phyloP scores from a whole-genome alignment of 331 rosid species.

The Spiraea crenata region DNA sequence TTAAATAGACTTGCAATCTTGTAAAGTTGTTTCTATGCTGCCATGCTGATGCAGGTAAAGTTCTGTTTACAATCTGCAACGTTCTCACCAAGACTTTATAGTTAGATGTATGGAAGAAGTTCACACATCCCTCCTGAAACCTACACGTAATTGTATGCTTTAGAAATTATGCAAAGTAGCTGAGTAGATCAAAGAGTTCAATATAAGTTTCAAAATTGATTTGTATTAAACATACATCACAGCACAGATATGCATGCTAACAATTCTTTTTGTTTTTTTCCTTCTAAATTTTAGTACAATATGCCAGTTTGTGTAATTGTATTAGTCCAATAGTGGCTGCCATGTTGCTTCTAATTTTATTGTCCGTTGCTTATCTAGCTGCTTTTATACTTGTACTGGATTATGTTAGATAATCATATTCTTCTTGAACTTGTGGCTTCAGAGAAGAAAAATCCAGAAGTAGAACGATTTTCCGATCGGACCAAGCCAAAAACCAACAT shows the following conservation, averaged over 20 bases:
- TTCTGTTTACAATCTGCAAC: neutral
- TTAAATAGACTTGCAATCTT: neutral
- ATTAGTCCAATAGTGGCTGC: neutral
- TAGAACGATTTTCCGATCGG: slow-evolving; percentile 60
- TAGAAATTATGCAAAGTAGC: neutral
- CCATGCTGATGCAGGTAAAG: neutral
- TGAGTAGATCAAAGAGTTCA: neutral
- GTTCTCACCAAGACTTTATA: neutral
- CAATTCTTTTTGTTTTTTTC: neutral
- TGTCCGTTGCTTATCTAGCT: neutral
- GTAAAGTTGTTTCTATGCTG: neutral
- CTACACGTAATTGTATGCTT: neutral
- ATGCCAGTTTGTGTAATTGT: neutral
- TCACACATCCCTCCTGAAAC: neutral
- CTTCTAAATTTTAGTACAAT: neutral
- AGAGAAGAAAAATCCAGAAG: slow-evolving; percentile 44
- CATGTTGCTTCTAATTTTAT: neutral
- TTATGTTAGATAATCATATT: neutral
- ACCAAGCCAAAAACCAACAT: slow-evolving; percentile 23
- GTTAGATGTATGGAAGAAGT: neutral
- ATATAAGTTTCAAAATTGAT: neutral
- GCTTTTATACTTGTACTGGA: neutral
- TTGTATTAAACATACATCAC: neutral
- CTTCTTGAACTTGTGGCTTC: slow-evolving; percentile 28
- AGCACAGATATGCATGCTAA: neutral